phyloP scores from a whole-genome alignment of 345 rosid species.

The Citropsis articulata region DNA sequence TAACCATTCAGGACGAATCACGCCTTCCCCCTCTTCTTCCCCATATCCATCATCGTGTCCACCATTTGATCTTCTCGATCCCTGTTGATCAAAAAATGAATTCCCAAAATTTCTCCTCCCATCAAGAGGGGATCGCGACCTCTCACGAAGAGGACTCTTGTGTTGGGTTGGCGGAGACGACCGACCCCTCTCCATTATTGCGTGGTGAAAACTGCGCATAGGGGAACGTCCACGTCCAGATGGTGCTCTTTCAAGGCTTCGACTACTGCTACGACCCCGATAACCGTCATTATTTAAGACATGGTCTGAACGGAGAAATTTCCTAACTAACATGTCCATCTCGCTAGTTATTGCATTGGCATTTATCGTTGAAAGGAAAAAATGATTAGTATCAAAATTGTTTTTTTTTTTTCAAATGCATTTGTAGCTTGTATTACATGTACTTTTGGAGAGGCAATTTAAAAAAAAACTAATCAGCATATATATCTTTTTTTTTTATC shows the following conservation, averaged over 20 bases:
- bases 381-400: not conserved
- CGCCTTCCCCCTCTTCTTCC: constrained; percentile 46
- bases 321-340: not conserved
- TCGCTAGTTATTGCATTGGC: too few species aligned
- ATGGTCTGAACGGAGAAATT: too few species aligned
- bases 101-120: constrained; percentile 5
- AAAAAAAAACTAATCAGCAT: not conserved
- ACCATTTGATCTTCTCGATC: constrained; percentile 5
- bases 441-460: not conserved
- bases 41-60: not conserved
- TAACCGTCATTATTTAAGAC: constrained; percentile 15
- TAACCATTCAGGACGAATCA: constrained; percentile 27
- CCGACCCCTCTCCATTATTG: constrained; percentile 51
- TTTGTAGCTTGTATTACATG: not conserved
- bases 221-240: constrained; percentile 42
- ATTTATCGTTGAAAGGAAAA: too few species aligned
- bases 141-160: constrained; percentile 12
- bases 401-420: not conserved
- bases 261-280: constrained; percentile 29
- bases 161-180: constrained; percentile 10
- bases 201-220: constrained; percentile 65
- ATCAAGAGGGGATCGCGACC: constrained; percentile 23
- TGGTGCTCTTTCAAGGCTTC: constrained; percentile 51
- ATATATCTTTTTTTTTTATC: not conserved
- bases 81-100: not conserved